Evolutionary conservation across 345 rosid species (phyloP), one percentile per base, ranked within the genome.

Genomic region (Geranium brycei): DNA sequence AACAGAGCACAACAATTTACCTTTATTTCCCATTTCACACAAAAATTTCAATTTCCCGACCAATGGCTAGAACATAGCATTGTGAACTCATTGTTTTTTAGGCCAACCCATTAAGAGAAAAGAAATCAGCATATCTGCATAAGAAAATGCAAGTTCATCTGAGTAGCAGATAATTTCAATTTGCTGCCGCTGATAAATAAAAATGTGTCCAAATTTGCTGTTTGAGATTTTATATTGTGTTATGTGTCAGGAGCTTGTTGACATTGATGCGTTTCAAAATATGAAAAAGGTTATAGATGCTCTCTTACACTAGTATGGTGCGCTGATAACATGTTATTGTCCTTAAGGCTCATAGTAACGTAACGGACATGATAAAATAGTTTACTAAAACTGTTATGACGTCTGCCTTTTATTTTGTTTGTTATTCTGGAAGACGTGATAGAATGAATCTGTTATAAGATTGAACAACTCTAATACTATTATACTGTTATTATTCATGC

Each of bases 281-380:
- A 92, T 95, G 7, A 88, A 79, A 78, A 86, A 73, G 75, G 97
- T 88, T 72, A 82, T 88, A 61, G 95, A 86, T 69, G 96, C 96
- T 61, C 97, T 67, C 87, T 95, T 69, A 96, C 99, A 62, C 71
- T 90, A 58, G 80, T 87, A 58, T 93, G 97, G 99, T 93, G 99
- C 70, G 77, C 85, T 63, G 99, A 93, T 60, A 90, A 90, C 73
- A 93, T 82, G 72, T 81, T n/a, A n/a, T n/a, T n/a, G n/a, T 59
- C n/a, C 58, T 17, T 31, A 51, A 5, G n/a, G 17, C 61, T 32
- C 32, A 28, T 5, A 19, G 15, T n/a, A n/a, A n/a, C n/a, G 32
- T 19, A 19, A 19, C 32, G 8, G 31, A 5, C 31, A 19, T 47
- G 53, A 47, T 47, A 47, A 6, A 47, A 47, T 38, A 47, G 11